Base-by-base conservation (phyloP, 2,329 filamentous ascomycete species). In the Tolypocladium nubicola region DNA sequence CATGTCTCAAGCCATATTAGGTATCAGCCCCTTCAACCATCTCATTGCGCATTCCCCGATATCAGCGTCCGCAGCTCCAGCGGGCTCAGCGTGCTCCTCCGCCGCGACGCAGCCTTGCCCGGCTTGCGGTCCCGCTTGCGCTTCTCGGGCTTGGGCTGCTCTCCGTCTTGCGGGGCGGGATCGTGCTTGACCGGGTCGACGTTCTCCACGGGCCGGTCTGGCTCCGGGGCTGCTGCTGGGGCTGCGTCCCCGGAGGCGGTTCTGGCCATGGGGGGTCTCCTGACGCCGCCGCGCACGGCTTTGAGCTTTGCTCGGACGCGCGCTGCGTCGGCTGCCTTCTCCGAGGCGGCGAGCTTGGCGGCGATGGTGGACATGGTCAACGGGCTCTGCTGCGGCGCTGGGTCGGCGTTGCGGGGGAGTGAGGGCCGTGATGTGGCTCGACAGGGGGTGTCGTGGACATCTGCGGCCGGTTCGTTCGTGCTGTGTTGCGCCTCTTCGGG, bases 31-130 rank as follows among this genome's bases (percentile, higher is more conserved):
- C 1, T 26, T 47, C 43, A 26, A 14, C 6, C 30, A 21, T 14
- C 47, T 52, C 30, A 52, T 26, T 35, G 30, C 78, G 83, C 58
- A 65, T 64, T 65, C 7, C 78, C 78, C 3, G 73, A 63, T 55
- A 86, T 85, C 67, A 89, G 68, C 50, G 79, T 83, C 71, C 88
- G 81, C 66, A 92, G 71, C 71, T 93, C 89, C 77, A 86, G 87
- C 3, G 87, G 84, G 64, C 82, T 90, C 38, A 93, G 73, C 23
- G 88, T 92, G 65, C 87, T 90, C 68, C 89, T 80, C 66, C 88
- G 78, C 66, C 87, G 76, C 59, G 80, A 86, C 3, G 83, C 77
- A 10, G 69, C 75, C 74, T 75, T 86, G 69, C 68, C 84, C 65
- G 70, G 76, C 67, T 73, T 79, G 68, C 71, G 75, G 65, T 76